Evolutionary conservation across 192 early-diverging fungal genomes (phyloP), one percentile per base, ranked within the genome.

Genomic region (Kappamyces sp.): DNA sequence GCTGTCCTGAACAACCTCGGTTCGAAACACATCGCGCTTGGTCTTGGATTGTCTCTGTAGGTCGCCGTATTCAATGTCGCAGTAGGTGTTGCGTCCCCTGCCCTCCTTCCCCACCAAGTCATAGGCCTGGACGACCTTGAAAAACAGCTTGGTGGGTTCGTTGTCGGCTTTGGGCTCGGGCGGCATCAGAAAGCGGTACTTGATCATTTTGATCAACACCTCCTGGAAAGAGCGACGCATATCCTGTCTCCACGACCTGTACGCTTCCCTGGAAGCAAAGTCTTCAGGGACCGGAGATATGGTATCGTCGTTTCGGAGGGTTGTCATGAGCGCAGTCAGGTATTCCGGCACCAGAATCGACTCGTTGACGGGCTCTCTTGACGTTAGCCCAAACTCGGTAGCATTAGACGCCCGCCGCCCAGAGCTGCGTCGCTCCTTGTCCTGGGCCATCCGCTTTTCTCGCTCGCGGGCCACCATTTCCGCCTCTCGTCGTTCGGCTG

Each of bases 81-180:
- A 79, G 60, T 80, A 80, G 12, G 72, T 64, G 47, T 73, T 67
- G 34, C 78, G 63, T 5, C 50, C 41, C 35, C 65, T 68, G 30
- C 76, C 76, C 55, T 77, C 77, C 46, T 80, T 80, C 14, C 71
- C 70, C 33, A 77, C 45, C 33, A 80, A 49, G n/a, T 64, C 71
- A n/a, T 68, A 54, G 2, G 73, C 78, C 39, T 72, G 65, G 32
- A 80, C 66, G 22, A 80, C 57, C 38, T 79, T 79, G 60, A 80
- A 78, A 45, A 68, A 64, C 8, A 78, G 51, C 34, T 66, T 57
- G 12, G 72, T 41, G 8, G 53, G 57, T 49, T 71, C 22, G 12
- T 30, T 45, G 30, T 35, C 33, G n/a, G 63, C 11, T 3, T 38
- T 42, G 0, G 47, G 65, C 11, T 68, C 66, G 5, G 40, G 32